Conservation (phyloP, 192 early-diverging fungal genomes). For the Rhizoclosmatium globosum region DNA sequence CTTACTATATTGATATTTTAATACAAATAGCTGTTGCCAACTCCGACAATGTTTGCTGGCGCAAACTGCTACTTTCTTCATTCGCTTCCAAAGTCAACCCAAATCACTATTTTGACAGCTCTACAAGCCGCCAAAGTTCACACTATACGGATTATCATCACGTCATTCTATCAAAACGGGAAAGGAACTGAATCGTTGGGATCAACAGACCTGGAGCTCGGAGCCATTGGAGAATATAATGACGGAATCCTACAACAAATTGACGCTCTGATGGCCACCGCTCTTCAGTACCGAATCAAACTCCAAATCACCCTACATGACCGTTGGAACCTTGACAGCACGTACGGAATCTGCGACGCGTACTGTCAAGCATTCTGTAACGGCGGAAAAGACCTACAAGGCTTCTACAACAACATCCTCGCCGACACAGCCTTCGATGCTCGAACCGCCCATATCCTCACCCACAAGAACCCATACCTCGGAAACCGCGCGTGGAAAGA, state of each 20-base stretch:
- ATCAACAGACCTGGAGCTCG: constrained; percentile 11
- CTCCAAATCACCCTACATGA: constrained; percentile 35
- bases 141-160: constrained; percentile 35
- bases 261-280: constrained; percentile 16
- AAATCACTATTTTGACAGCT: constrained; percentile 8
- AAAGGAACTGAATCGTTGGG: constrained; percentile 27
- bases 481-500: constrained; percentile 34
- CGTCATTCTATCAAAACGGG: constrained; percentile 1
- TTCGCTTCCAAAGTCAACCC: not conserved
- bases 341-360: constrained; percentile 33
- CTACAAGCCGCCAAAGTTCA: constrained; percentile 8
- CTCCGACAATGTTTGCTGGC: constrained; percentile 23
- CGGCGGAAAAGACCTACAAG: not conserved
- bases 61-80: constrained; percentile 36
- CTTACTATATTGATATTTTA: too few species aligned
- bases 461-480: constrained; percentile 18
- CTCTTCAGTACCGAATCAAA: constrained; percentile 5
- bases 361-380: constrained; percentile 14
- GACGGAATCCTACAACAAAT: constrained; percentile 26
- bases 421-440: constrained; percentile 14
- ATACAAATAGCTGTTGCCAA: not conserved
- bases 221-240: constrained; percentile 15
- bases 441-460: constrained; percentile 32
- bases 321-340: constrained; percentile 21
- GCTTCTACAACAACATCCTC: constrained; percentile 19